These are phyloP conservation scores for Xerocomus cyaneibrunnescens DNA, from an alignment of 1,284 basidiomycete genomes.

Conservation along the genomic window DNA sequence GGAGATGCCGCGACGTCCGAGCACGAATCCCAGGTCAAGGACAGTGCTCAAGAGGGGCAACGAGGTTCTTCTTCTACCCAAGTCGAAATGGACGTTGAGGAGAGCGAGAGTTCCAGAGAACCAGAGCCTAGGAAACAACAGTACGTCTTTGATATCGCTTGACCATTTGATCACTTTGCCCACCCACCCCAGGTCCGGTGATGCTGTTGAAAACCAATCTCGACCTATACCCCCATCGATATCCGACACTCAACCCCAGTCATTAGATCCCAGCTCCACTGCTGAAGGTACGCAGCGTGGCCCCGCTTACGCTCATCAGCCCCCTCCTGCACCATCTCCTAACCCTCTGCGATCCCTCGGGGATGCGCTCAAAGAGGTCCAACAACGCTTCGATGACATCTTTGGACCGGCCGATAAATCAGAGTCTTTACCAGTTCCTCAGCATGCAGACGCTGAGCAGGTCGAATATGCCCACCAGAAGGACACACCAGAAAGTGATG, in stretches of 20 bases:
- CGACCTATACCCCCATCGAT: slow-evolving; percentile 7
- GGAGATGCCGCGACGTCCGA: slow-evolving; percentile 28
- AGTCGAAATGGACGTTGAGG: slow-evolving; percentile 16
- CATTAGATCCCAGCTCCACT: slow-evolving; percentile 37
- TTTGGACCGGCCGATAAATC: slow-evolving; percentile 48
- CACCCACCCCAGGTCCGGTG: slow-evolving; percentile 5
- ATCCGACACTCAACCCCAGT: slow-evolving; percentile 20
- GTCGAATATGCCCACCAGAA: slow-evolving; percentile 71
- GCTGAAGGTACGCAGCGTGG: slow-evolving; percentile 48
- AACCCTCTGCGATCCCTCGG: slow-evolving; percentile 84
- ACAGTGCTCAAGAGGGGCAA: slow-evolving; percentile 24
- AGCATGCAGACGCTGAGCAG: slow-evolving; percentile 41
- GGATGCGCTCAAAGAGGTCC: slow-evolving; percentile 84
- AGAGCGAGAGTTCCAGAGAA: slow-evolving; percentile 28
- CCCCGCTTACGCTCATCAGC: slow-evolving; percentile 40
- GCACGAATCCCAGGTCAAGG: slow-evolving; percentile 15
- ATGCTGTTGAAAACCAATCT: slow-evolving; percentile 10
- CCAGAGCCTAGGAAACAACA: slow-evolving; percentile 30
- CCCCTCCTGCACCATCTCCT: slow-evolving; percentile 36
- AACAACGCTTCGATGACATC: slow-evolving; percentile 84
- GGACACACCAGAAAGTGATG: slow-evolving; percentile 62
- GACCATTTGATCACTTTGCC: neutral
- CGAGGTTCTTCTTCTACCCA: slow-evolving; percentile 17
- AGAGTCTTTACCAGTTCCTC: slow-evolving; percentile 17
- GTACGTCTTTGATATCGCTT: slow-evolving; percentile 18